phyloP scores from a whole-genome alignment of 2,329 filamentous ascomycete genomes.

The Calycina marina region DNA sequence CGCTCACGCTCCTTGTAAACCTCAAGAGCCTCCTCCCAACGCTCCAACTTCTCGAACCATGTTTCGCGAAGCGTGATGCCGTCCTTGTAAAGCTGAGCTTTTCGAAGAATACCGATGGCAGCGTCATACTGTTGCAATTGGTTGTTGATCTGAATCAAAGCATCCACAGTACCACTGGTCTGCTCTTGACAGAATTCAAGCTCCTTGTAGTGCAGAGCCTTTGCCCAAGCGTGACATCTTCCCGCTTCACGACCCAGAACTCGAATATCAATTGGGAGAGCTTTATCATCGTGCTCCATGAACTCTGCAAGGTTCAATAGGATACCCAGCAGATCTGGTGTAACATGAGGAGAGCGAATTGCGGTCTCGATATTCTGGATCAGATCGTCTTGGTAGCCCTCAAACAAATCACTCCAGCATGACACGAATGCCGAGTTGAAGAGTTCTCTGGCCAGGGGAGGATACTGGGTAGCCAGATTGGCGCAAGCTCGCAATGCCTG shows the following conservation, averaged over 20 bases:
- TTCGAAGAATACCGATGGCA: slow-evolving; percentile 91
- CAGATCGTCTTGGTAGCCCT: slow-evolving; percentile 92
- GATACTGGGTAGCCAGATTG: slow-evolving; percentile 77
- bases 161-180: slow-evolving; percentile 88
- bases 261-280: slow-evolving; percentile 90
- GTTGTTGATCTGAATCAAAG: slow-evolving; percentile 98
- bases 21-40: slow-evolving; percentile 91
- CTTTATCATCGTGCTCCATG: slow-evolving; percentile 99
- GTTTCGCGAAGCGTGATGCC: slow-evolving; percentile 89
- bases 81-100: slow-evolving; percentile 89
- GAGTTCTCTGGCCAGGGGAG: slow-evolving; percentile 78
- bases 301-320: slow-evolving; percentile 95
- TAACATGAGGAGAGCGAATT: slow-evolving; percentile 87
- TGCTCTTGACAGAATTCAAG: slow-evolving; percentile 96
- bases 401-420: slow-evolving; percentile 96
- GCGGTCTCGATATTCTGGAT: slow-evolving; percentile 92
- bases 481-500: slow-evolving; percentile 90
- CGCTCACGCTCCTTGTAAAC: slow-evolving; percentile 81
- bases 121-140: slow-evolving; percentile 97
- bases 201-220: slow-evolving; percentile 97
- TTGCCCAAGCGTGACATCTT: slow-evolving; percentile 94
- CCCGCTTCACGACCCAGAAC: slow-evolving; percentile 88
- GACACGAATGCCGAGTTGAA: slow-evolving; percentile 99
- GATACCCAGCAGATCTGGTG: slow-evolving; percentile 86
- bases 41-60: slow-evolving; percentile 96